Percentiles rank a stretch among this genome's conserved stretches.
Evolutionary conservation across 352 stramenopile species (phyloP).

Genomic region (Phytophthora niederhauseri): DNA sequence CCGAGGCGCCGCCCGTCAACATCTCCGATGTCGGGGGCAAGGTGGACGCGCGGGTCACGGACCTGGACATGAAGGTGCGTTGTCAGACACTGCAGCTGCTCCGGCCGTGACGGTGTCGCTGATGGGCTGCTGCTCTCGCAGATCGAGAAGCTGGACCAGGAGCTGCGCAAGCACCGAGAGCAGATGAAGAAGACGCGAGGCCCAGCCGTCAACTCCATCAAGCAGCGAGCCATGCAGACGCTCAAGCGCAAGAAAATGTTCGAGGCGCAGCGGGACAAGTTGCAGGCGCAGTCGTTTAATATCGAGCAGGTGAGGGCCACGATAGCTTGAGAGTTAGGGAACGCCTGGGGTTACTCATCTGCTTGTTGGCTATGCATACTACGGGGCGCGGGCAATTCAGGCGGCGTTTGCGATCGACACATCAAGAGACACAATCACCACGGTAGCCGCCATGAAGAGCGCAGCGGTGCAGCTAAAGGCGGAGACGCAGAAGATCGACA

Average conservation of each 20-base stretch:
- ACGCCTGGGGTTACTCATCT: background rate
- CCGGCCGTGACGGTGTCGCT: background rate
- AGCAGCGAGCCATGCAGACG: slow-evolving; percentile 86
- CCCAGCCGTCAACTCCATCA: slow-evolving; percentile 71
- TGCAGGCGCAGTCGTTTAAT: slow-evolving; percentile 86
- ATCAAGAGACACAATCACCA: slow-evolving; percentile 92
- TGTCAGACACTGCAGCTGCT: background rate
- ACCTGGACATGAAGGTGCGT: slow-evolving; percentile 82
- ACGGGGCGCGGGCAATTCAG: slow-evolving; percentile 29
- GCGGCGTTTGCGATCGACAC: slow-evolving; percentile 92
- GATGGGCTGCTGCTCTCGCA: slow-evolving; percentile 23
- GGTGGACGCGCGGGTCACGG: slow-evolving; percentile 74
- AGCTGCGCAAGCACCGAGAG: slow-evolving; percentile 81
- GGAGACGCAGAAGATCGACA: slow-evolving; percentile 96
- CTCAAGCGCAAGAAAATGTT: slow-evolving; percentile 93
- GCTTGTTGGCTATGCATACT: background rate
- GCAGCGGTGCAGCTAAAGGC: slow-evolving; percentile 92
- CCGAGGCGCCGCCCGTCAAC: slow-evolving; percentile 71
- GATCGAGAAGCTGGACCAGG: slow-evolving; percentile 84
- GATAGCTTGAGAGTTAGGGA: background rate
- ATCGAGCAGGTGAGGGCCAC: slow-evolving; percentile 70
- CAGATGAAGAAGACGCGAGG: slow-evolving; percentile 85
- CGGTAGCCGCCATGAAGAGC: slow-evolving; percentile 95
- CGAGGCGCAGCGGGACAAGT: slow-evolving; percentile 80
- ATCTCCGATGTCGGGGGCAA: slow-evolving; percentile 78